A percentile compares a stretch with the other conserved stretches of the same genome.
Evolutionary conservation across 106 monocot species (phyloP).

Genomic region (Xerophyta viscosa): DNA sequence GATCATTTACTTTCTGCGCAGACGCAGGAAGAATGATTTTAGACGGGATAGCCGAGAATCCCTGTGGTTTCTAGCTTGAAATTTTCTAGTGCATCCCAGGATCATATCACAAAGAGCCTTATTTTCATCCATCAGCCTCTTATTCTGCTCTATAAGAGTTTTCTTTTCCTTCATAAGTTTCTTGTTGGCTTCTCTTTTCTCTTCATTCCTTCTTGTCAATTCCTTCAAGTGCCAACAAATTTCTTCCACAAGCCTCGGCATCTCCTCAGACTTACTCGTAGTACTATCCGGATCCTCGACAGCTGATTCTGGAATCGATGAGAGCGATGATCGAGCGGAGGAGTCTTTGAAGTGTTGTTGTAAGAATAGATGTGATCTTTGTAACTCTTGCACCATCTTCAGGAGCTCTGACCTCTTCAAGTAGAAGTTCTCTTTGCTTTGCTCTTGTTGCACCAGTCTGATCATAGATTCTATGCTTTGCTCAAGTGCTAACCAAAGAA

Average conservation of each 20-base stretch:
- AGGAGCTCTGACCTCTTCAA: not conserved
- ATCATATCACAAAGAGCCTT: not conserved
- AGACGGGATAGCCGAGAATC: not conserved
- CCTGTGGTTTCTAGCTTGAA: not conserved
- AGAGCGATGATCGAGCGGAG: slow-evolving; percentile 1
- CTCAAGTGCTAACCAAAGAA: too few relatives aligned
- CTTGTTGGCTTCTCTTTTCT: slow-evolving; percentile 6
- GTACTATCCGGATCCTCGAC: not conserved
- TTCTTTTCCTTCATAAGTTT: not conserved
- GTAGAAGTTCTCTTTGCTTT: too few relatives aligned
- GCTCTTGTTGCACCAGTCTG: too few relatives aligned
- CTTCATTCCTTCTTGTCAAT: not conserved
- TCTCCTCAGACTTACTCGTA: too few relatives aligned
- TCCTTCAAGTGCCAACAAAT: not conserved
- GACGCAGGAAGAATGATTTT: not conserved
- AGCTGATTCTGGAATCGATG: not conserved
- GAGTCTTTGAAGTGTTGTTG: not conserved
- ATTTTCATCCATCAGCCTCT: slow-evolving; percentile 1
- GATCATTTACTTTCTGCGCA: not conserved
- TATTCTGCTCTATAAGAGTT: not conserved
- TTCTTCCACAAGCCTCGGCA: not conserved
- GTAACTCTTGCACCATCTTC: not conserved
- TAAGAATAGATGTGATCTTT: not conserved
- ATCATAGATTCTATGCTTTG: too few relatives aligned
- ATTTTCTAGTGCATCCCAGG: not conserved